phyloP scores from a whole-genome alignment of 2,329 filamentous ascomycete species.

The Talaromyces sp. region DNA sequence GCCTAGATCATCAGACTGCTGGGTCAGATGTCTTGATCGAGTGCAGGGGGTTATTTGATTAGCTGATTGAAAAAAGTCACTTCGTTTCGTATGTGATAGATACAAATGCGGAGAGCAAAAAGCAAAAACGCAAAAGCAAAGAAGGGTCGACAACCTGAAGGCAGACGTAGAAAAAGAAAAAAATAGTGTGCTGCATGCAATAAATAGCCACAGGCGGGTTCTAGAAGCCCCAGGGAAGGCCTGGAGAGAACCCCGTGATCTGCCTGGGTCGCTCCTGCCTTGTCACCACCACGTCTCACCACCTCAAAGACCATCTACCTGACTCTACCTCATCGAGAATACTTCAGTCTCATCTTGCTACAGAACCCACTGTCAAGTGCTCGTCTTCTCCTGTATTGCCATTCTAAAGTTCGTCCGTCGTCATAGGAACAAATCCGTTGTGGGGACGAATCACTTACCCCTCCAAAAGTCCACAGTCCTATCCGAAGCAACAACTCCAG shows the following conservation, averaged over 20 bases:
- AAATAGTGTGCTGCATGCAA: conserved; percentile 5
- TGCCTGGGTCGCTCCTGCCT: background rate
- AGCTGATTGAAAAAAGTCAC: background rate
- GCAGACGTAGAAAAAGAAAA: background rate
- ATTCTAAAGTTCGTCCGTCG: background rate
- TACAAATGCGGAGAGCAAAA: conserved; percentile 2
- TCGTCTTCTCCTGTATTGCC: background rate
- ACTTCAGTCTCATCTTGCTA: background rate
- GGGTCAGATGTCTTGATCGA: background rate
- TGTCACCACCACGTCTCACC: background rate
- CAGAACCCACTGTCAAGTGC: background rate
- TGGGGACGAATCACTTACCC: conserved; percentile 3
- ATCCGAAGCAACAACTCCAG: background rate
- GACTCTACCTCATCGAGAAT: background rate
- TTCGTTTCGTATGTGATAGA: background rate
- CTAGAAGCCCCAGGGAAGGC: conserved; percentile 6
- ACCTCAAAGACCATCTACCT: background rate
- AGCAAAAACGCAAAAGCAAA: conserved; percentile 5
- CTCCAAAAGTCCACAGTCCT: background rate
- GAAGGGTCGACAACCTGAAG: background rate
- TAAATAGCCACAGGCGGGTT: background rate
- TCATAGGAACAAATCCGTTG: background rate
- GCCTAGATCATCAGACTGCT: conserved; percentile 1
- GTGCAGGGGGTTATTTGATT: background rate
- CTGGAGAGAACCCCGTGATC: background rate